Conservation (phyloP, 2,329 filamentous ascomycete genomes). For the Xylariaceae sp. region DNA sequence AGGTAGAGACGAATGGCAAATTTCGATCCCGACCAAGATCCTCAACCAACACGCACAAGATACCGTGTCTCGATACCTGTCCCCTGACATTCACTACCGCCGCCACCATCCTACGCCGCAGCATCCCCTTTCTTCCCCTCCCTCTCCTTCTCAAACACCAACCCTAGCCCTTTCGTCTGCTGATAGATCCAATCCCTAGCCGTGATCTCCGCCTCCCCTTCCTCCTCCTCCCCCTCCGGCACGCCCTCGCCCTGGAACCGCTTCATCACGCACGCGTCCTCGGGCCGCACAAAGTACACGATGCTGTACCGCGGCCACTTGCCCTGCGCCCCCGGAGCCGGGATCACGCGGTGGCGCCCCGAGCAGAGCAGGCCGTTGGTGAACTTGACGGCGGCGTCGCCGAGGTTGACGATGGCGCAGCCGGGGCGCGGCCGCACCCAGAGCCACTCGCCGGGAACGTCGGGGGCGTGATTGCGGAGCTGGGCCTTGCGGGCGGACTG, state of each 20-base stretch:
- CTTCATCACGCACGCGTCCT: slow-evolving; percentile 27
- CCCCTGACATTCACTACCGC: too few relatives aligned
- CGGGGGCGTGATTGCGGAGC: slow-evolving; percentile 20
- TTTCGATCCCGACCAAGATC: too few relatives aligned
- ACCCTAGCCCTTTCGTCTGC: slow-evolving; percentile 18
- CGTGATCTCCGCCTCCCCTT: slow-evolving; percentile 20
- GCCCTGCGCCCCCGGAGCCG: slow-evolving; percentile 27
- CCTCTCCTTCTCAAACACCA: slow-evolving; percentile 8
- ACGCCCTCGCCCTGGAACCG: slow-evolving; percentile 18
- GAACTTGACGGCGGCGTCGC: slow-evolving; percentile 34
- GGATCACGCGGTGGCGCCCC: slow-evolving; percentile 32
- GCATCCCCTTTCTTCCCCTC: background rate
- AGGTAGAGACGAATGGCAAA: too few relatives aligned
- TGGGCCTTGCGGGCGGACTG: slow-evolving; percentile 23
- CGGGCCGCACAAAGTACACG: slow-evolving; percentile 32
- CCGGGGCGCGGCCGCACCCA: slow-evolving; percentile 32
- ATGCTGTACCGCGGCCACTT: slow-evolving; percentile 29
- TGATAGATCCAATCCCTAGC: slow-evolving; percentile 24
- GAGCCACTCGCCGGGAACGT: slow-evolving; percentile 28
- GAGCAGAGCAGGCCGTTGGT: slow-evolving; percentile 29
- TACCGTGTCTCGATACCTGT: too few relatives aligned
- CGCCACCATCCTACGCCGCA: background rate
- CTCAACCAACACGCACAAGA: too few relatives aligned
- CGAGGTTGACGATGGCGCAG: slow-evolving; percentile 35
- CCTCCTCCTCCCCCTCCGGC: slow-evolving; percentile 10